Percentiles rank a stretch among this genome's conserved stretches.
Evolutionary conservation across 2,329 filamentous ascomycete genomes (phyloP).

Genomic region (Hypoxylon rubiginosum): DNA sequence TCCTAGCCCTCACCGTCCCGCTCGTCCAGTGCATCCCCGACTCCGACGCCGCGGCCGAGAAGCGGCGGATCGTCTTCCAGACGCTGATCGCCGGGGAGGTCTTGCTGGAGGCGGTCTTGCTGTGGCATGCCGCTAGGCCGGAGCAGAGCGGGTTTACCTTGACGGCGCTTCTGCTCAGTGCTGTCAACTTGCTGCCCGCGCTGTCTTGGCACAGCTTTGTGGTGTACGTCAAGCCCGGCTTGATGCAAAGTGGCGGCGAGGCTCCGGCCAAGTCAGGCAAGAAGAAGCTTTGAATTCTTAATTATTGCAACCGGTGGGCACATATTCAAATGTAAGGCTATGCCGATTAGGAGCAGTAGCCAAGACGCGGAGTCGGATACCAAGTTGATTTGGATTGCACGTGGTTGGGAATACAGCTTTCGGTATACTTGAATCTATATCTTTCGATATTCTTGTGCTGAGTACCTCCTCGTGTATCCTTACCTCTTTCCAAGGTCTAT

Average conservation of each 20-base stretch:
- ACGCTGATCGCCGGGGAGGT: slow-evolving; percentile 43
- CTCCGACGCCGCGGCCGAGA: slow-evolving; percentile 32
- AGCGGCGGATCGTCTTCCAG: slow-evolving; percentile 39
- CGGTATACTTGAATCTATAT: background rate
- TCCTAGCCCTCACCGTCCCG: slow-evolving; percentile 42
- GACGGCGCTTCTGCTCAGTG: slow-evolving; percentile 26
- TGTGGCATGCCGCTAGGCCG: slow-evolving; percentile 25
- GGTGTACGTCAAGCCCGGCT: slow-evolving; percentile 31
- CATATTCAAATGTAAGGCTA: background rate
- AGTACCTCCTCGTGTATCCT: background rate
- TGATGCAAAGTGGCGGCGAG: slow-evolving; percentile 19
- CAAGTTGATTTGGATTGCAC: background rate
- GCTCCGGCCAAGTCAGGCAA: slow-evolving; percentile 17
- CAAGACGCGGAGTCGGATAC: background rate
- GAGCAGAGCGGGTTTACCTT: slow-evolving; percentile 33
- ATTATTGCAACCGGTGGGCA: background rate
- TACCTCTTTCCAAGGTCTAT: background rate
- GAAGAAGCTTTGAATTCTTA: slow-evolving; percentile 21
- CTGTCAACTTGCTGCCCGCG: slow-evolving; percentile 30
- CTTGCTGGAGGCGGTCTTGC: slow-evolving; percentile 32
- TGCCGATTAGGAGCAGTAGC: background rate
- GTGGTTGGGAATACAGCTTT: background rate
- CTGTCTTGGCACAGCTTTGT: slow-evolving; percentile 39
- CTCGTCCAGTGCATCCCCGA: slow-evolving; percentile 37
- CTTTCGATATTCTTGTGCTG: background rate